A percentile compares a stretch with the other conserved stretches of the same genome.
phyloP scores from a whole-genome alignment of 192 early-diverging fungal species.

The Backusella macrospora region DNA sequence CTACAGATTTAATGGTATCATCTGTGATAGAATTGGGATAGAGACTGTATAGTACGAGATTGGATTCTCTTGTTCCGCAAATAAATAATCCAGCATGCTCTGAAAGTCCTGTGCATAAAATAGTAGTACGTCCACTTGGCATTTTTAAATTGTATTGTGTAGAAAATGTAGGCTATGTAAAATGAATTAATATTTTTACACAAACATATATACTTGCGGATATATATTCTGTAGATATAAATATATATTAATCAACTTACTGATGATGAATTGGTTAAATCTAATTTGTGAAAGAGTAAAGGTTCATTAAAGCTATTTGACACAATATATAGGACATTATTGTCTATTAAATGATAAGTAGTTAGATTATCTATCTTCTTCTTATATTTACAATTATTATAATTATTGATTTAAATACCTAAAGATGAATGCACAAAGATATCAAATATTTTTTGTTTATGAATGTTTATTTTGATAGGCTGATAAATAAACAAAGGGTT shows the following conservation, averaged over 20 bases:
- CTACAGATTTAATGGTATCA: not conserved
- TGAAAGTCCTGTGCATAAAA: slow-evolving; percentile 34
- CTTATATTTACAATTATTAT: not conserved
- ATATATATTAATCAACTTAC: slow-evolving; percentile 14
- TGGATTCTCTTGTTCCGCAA: slow-evolving; percentile 48
- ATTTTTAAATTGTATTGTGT: slow-evolving; percentile 31
- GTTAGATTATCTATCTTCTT: not conserved
- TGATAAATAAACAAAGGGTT: not conserved
- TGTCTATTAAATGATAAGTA: slow-evolving; percentile 13
- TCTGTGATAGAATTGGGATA: not conserved
- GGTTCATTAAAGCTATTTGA: slow-evolving; percentile 39
- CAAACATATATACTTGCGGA: no score
- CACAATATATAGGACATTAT: slow-evolving; percentile 39
- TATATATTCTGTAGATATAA: not conserved
- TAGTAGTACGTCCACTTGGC: slow-evolving; percentile 30
- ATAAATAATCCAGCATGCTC: slow-evolving; percentile 34
- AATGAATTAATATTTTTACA: not conserved
- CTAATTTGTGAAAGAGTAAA: slow-evolving; percentile 38
- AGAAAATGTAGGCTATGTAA: slow-evolving; percentile 24
- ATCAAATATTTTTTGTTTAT: slow-evolving; percentile 50
- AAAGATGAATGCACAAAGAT: slow-evolving; percentile 40
- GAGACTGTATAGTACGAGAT: slow-evolving; percentile 40
- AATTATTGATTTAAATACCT: slow-evolving; percentile 16
- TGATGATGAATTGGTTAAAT: slow-evolving; percentile 18
- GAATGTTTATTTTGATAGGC: slow-evolving; percentile 42